phyloP scores from a whole-genome alignment of 176 grass and related monocot genomes.

The Elaeis guineensis region DNA sequence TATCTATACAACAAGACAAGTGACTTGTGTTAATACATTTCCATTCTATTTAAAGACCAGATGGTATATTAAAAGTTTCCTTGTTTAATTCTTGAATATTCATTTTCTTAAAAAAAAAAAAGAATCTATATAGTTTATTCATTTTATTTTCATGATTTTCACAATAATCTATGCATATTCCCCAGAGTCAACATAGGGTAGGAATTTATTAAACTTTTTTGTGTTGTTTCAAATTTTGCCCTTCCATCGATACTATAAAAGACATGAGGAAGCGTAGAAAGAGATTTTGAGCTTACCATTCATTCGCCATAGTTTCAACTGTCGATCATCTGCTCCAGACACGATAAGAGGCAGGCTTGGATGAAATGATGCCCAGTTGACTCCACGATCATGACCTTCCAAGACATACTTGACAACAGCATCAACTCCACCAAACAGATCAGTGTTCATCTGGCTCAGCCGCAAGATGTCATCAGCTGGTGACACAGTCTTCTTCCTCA shows the following conservation, averaged over 20 bases:
- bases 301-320: slow-evolving; percentile 91
- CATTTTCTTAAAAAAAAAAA: not conserved
- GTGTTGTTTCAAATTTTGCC: too few species aligned
- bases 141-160: too few species aligned
- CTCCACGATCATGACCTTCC: slow-evolving; percentile 85
- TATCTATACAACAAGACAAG: slow-evolving; percentile 33
- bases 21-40: too few species aligned
- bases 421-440: slow-evolving; percentile 84
- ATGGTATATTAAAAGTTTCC: not conserved
- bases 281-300: slow-evolving; percentile 46
- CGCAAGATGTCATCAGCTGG: slow-evolving; percentile 74
- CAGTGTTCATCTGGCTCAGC: slow-evolving; percentile 78
- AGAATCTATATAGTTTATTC: too few species aligned
- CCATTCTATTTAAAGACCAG: not conserved
- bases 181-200: too few species aligned
- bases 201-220: too few species aligned
- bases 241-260: too few species aligned
- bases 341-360: slow-evolving; percentile 71
- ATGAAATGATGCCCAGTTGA: slow-evolving; percentile 91
- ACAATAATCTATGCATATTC: too few species aligned
- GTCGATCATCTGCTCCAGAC: slow-evolving; percentile 84
- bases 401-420: slow-evolving; percentile 78
- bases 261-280: not conserved
- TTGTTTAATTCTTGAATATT: not conserved
- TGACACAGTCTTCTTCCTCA: slow-evolving; percentile 64